Conservation (phyloP, 164 flowering plant genomes). For the Paratinospora sagittata region DNA sequence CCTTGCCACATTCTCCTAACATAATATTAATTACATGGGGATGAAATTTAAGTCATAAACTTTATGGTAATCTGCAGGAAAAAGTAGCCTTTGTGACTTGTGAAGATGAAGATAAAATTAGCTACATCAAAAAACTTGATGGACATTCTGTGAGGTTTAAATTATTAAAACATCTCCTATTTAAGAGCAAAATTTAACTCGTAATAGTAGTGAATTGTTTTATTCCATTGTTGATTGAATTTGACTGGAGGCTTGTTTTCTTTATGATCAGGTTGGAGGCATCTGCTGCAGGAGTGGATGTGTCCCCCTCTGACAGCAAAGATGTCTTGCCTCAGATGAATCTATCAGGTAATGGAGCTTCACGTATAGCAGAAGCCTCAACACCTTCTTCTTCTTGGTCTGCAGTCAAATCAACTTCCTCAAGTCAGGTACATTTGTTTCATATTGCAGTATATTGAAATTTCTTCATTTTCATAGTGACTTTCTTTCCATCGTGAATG, state of each 20-base stretch:
- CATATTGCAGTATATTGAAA: constrained; percentile 1
- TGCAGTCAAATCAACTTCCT: constrained; percentile 21
- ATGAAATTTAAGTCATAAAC: background rate
- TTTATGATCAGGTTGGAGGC: constrained; percentile 61
- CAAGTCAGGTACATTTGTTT: constrained; percentile 34
- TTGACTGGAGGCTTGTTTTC: constrained; percentile 1
- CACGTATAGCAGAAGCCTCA: constrained; percentile 19
- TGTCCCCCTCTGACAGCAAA: constrained; percentile 27
- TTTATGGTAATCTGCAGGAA: constrained; percentile 48
- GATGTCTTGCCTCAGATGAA: constrained; percentile 19
- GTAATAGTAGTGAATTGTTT: background rate
- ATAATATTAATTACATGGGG: background rate
- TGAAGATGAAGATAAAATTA: constrained; percentile 74
- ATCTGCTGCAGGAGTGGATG: constrained; percentile 52
- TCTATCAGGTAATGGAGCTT: constrained; percentile 24
- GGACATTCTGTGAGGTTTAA: constrained; percentile 75
- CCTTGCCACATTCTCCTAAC: constrained; percentile 4
- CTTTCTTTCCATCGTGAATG: background rate
- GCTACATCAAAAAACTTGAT: constrained; percentile 36
- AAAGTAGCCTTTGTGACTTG: constrained; percentile 95
- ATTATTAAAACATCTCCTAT: constrained; percentile 7
- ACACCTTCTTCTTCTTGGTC: constrained; percentile 26
- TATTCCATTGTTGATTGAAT: background rate
- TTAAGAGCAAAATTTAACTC: background rate
- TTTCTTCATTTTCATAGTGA: background rate